These are phyloP conservation scores for Chaetoceros tenuissimus DNA, from an alignment of 108 stramenopile species.

Conservation along the genomic window DNA sequence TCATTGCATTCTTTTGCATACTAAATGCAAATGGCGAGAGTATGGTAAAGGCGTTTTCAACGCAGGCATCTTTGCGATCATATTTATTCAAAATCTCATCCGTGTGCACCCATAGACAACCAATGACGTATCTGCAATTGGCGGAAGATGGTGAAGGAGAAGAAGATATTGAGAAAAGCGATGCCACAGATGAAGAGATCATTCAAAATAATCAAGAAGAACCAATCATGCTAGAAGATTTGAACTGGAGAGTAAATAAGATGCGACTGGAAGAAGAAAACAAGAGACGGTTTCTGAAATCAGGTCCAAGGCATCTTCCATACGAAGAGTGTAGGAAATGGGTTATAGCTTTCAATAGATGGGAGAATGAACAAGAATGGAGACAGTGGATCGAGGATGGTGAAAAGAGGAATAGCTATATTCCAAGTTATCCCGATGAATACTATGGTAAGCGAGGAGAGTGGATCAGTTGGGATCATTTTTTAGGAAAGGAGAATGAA, in stretches of 20 bases:
- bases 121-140: too few species aligned
- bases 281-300: constrained; percentile 49
- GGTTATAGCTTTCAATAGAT: constrained; percentile 48
- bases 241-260: constrained; percentile 57
- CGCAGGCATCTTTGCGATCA: too few species aligned
- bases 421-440: constrained; percentile 66
- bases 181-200: neutral
- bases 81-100: too few species aligned
- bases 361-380: constrained; percentile 47
- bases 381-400: constrained; percentile 45
- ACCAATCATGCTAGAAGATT: constrained; percentile 33
- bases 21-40: too few species aligned
- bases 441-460: constrained; percentile 57
- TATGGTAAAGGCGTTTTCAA: too few species aligned
- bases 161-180: neutral
- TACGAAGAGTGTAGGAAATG: constrained; percentile 53
- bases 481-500: constrained; percentile 25
- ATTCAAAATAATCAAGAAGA: neutral
- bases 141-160: too few species aligned
- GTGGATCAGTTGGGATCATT: constrained; percentile 73
- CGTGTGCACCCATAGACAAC: too few species aligned
- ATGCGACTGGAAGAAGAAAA: constrained; percentile 66
- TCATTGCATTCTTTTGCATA: too few species aligned
- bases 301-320: constrained; percentile 41
- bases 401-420: constrained; percentile 55